Evolutionary conservation across 805 yeast genomes (phyloP).

Genomic region (Cyberlindnera japonica): DNA sequence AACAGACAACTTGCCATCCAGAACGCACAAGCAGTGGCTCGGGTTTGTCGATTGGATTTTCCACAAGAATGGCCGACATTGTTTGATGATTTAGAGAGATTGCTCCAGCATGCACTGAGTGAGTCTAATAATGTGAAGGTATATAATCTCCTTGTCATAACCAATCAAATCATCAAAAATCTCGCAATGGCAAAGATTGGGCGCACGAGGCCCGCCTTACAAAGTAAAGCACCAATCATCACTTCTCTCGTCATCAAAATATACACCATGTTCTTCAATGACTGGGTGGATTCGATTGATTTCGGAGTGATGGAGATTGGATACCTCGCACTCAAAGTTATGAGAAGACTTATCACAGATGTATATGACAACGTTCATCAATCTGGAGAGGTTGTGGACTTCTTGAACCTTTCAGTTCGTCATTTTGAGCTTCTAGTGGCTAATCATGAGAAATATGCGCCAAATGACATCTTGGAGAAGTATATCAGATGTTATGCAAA

Average conservation of each 20-base stretch:
- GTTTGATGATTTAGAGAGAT: slow-evolving; percentile 56
- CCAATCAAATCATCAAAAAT: slow-evolving; percentile 76
- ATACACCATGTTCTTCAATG: slow-evolving; percentile 55
- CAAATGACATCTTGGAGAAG: slow-evolving; percentile 50
- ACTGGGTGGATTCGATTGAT: slow-evolving; percentile 52
- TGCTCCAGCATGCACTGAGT: slow-evolving; percentile 42
- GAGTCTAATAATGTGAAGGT: slow-evolving; percentile 48
- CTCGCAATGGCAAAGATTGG: slow-evolving; percentile 80
- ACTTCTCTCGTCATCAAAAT: slow-evolving; percentile 56
- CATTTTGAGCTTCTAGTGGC: slow-evolving; percentile 58
- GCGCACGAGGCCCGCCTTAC: slow-evolving; percentile 73
- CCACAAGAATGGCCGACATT: slow-evolving; percentile 84
- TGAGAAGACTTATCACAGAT: slow-evolving; percentile 70
- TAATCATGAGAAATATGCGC: slow-evolving; percentile 46
- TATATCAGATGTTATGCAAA: slow-evolving; percentile 75
- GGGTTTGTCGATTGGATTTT: slow-evolving; percentile 79
- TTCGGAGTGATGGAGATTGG: slow-evolving; percentile 66
- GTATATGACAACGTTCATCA: slow-evolving; percentile 72
- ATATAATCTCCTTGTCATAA: slow-evolving; percentile 59
- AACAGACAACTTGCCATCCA: slow-evolving; percentile 75
- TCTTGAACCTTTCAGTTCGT: slow-evolving; percentile 50
- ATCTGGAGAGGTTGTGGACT: slow-evolving; percentile 53
- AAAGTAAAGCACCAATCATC: slow-evolving; percentile 61
- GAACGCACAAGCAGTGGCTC: slow-evolving; percentile 77
- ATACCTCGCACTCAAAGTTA: slow-evolving; percentile 69